Evolutionary conservation across 441 rosid genomes (phyloP).

Genomic region (Croton laevigatus): DNA sequence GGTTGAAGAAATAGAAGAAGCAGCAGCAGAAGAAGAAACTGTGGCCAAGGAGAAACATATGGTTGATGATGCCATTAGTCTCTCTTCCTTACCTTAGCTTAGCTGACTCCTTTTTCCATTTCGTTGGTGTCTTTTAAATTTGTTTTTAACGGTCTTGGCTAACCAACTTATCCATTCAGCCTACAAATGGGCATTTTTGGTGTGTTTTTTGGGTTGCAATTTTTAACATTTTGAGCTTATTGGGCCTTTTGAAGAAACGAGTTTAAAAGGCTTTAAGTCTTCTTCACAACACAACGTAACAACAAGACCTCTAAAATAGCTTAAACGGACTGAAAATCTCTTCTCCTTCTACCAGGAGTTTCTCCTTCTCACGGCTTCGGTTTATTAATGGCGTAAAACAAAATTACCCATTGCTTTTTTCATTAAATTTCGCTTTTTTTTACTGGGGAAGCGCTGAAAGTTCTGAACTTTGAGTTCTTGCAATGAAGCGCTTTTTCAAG

Average conservation of each 20-base stretch:
- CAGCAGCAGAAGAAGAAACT: constrained; percentile 18
- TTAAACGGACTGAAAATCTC: too few species aligned
- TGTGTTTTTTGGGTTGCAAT: too few species aligned
- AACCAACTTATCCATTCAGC: constrained; percentile 21
- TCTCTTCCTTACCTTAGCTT: neutral
- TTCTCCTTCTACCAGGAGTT: neutral
- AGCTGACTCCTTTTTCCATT: neutral
- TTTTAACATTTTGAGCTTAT: too few species aligned
- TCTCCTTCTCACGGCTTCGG: neutral
- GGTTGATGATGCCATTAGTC: constrained; percentile 19
- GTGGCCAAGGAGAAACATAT: constrained; percentile 37
- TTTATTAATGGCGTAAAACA: neutral
- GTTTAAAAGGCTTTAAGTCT: too few species aligned
- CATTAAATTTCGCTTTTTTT: neutral
- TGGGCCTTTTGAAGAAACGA: too few species aligned
- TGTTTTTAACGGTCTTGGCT: constrained; percentile 17
- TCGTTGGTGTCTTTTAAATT: neutral
- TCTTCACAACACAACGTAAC: too few species aligned
- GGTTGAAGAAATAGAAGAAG: neutral
- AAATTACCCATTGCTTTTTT: neutral
- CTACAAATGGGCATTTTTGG: too few species aligned
- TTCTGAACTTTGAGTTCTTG: neutral
- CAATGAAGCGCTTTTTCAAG: constrained; percentile 91
- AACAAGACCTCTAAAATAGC: too few species aligned
- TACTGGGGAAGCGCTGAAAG: neutral